Evolutionary conservation across 2,329 filamentous ascomycete species (phyloP).

Genomic region (Cladosporium sp.): DNA sequence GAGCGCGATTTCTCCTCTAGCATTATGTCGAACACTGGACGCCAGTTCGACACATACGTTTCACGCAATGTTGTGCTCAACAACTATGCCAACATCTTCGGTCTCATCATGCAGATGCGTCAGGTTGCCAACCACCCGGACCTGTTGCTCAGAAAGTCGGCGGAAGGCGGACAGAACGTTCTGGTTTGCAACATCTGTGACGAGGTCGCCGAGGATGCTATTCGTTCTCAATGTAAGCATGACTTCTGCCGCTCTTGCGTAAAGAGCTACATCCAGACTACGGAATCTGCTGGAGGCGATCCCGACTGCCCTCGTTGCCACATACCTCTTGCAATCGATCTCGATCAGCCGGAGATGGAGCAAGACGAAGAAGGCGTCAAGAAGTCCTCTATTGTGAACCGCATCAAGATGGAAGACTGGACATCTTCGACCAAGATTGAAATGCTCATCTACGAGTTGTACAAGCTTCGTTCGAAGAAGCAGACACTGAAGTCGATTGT

Average conservation of each 20-base stretch:
- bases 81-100: slow-evolving; percentile 98
- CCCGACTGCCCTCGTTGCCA: slow-evolving; percentile 87
- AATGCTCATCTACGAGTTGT: slow-evolving; percentile 88
- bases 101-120: slow-evolving; percentile 98
- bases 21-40: slow-evolving; percentile 87
- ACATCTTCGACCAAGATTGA: slow-evolving; percentile 98
- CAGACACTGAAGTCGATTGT: slow-evolving; percentile 95
- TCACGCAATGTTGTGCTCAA: slow-evolving; percentile 87
- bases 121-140: slow-evolving; percentile 97
- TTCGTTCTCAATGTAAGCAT: slow-evolving; percentile 87
- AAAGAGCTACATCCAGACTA: slow-evolving; percentile 74
- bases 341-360: slow-evolving; percentile 92
- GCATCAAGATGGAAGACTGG: slow-evolving; percentile 99
- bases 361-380: slow-evolving; percentile 83
- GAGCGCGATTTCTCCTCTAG: slow-evolving; percentile 93
- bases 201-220: slow-evolving; percentile 89
- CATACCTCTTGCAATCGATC: slow-evolving; percentile 81
- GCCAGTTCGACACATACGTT: slow-evolving; percentile 94
- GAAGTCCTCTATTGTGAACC: slow-evolving; percentile 96
- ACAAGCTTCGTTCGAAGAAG: slow-evolving; percentile 86
- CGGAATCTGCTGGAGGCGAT: slow-evolving; percentile 57
- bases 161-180: slow-evolving; percentile 81
- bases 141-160: slow-evolving; percentile 82
- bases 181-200: slow-evolving; percentile 94
- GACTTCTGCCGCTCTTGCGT: slow-evolving; percentile 84